These are phyloP conservation scores for Gentiana dahurica DNA, from an alignment of 257 asterid genomes.

Conservation along the genomic window DNA sequence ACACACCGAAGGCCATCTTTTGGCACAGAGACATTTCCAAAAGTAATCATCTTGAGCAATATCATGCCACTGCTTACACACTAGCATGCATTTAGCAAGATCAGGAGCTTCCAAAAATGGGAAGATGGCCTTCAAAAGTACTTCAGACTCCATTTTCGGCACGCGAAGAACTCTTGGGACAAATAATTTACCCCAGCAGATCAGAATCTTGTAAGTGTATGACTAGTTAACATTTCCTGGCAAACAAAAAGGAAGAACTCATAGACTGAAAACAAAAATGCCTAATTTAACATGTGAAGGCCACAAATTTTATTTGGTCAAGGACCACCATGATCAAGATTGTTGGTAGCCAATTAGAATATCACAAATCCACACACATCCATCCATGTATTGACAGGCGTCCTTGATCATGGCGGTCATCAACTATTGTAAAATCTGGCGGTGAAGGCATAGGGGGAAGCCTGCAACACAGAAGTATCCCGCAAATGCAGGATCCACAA, in stretches of 20 bases:
- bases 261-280: too few relatives aligned
- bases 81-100: constrained; percentile 67
- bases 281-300: too few relatives aligned
- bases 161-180: constrained; percentile 6
- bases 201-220: constrained; percentile 1
- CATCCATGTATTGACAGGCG: too few relatives aligned
- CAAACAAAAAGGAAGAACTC: not conserved
- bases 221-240: not conserved
- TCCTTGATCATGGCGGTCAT: too few relatives aligned
- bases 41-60: constrained; percentile 73
- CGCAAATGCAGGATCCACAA: too few relatives aligned
- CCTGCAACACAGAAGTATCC: too few relatives aligned
- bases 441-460: too few relatives aligned
- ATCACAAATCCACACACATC: too few relatives aligned
- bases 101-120: constrained; percentile 77
- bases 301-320: too few relatives aligned
- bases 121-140: constrained; percentile 79
- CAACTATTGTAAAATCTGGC: too few relatives aligned
- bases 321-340: too few relatives aligned
- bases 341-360: too few relatives aligned
- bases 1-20: constrained; percentile 92
- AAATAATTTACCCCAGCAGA: constrained; percentile 6
- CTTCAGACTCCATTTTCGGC: constrained; percentile 47
- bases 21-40: constrained; percentile 87
- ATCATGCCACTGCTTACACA: constrained; percentile 74